Conservation (phyloP, 1,284 basidiomycete genomes). For the Cutaneotrichosporon spelunceum region DNA sequence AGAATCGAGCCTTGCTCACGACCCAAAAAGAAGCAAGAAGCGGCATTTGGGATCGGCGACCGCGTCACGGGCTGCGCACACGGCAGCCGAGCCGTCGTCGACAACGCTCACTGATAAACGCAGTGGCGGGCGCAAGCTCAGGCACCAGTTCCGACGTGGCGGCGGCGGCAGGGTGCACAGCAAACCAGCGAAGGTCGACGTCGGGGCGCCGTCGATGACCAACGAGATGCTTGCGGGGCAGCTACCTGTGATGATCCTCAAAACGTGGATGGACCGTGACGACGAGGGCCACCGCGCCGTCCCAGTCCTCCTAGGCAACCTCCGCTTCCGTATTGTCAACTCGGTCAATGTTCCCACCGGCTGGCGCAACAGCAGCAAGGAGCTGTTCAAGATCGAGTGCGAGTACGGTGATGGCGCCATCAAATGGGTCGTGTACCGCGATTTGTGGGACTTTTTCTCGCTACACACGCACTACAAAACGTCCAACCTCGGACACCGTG, state of each 20-base stretch:
- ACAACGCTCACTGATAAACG: not conserved
- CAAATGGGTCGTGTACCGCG: conserved; percentile 94
- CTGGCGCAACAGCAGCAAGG: conserved; percentile 23
- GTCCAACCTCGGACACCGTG: conserved; percentile 62
- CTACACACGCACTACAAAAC: conserved; percentile 88
- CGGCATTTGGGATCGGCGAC: not conserved
- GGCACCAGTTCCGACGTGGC: conserved; percentile 6
- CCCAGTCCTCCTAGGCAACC: conserved; percentile 67
- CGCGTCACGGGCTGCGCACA: not conserved
- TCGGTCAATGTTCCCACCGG: conserved; percentile 37
- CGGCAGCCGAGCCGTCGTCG: not conserved
- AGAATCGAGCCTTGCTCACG: not conserved
- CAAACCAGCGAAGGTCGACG: not conserved
- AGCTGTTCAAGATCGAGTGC: conserved; percentile 59
- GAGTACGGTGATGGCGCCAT: conserved; percentile 94
- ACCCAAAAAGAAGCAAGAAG: not conserved
- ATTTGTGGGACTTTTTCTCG: conserved; percentile 86
- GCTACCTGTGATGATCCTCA: conserved; percentile 75
- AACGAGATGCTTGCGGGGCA: conserved; percentile 80
- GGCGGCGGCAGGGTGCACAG: not conserved
- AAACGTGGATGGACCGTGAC: conserved; percentile 87
- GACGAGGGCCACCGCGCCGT: conserved; percentile 79
- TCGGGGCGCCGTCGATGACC: conserved; percentile 64
- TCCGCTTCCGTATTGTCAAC: conserved; percentile 50
- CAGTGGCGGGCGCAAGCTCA: conserved; percentile 3